These are phyloP conservation scores for Furcasterigmium sp. DNA, from an alignment of 2,329 filamentous ascomycete species.

Conservation along the genomic window DNA sequence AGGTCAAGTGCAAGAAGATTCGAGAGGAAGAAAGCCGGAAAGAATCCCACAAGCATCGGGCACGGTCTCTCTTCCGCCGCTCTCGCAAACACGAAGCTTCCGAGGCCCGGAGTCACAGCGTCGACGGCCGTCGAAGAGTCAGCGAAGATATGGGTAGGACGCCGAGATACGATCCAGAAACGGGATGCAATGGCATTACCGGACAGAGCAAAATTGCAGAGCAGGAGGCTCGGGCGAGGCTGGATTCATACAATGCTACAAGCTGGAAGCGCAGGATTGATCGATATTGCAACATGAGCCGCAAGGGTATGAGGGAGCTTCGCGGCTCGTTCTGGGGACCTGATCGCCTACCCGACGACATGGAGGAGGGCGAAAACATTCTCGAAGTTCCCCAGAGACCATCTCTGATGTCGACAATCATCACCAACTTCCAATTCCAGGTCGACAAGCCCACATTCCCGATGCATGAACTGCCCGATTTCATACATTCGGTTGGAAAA, in stretches of 20 bases:
- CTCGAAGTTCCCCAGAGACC: conserved; percentile 81
- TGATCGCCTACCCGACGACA: conserved; percentile 74
- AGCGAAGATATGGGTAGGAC: conserved; percentile 33
- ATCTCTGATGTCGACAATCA: conserved; percentile 71
- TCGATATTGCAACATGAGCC: conserved; percentile 63
- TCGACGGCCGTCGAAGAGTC: conserved; percentile 35
- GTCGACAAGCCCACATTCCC: conserved; percentile 94
- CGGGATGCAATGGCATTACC: conserved; percentile 61
- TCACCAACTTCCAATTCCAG: conserved; percentile 78
- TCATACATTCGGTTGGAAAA: conserved; percentile 87
- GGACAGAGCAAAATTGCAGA: conserved; percentile 67
- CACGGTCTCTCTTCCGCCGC: conserved; percentile 44
- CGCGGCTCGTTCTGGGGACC: conserved; percentile 76
- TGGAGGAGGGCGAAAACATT: conserved; percentile 78
- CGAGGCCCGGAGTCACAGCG: conserved; percentile 50
- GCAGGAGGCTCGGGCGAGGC: conserved; percentile 67
- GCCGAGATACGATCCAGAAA: conserved; percentile 76
- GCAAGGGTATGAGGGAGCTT: conserved; percentile 70
- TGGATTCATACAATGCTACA: conserved; percentile 77
- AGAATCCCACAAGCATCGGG: conserved; percentile 46
- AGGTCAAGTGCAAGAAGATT: conserved; percentile 80
- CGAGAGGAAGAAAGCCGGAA: conserved; percentile 62
- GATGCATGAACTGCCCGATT: conserved; percentile 72
- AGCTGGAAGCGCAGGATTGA: conserved; percentile 94
- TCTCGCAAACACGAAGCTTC: conserved; percentile 26